A percentile compares a stretch with the other conserved stretches of the same genome.
Conservation (phyloP, 2,329 filamentous ascomycete genomes). For the Diaporthe caulivora region DNA sequence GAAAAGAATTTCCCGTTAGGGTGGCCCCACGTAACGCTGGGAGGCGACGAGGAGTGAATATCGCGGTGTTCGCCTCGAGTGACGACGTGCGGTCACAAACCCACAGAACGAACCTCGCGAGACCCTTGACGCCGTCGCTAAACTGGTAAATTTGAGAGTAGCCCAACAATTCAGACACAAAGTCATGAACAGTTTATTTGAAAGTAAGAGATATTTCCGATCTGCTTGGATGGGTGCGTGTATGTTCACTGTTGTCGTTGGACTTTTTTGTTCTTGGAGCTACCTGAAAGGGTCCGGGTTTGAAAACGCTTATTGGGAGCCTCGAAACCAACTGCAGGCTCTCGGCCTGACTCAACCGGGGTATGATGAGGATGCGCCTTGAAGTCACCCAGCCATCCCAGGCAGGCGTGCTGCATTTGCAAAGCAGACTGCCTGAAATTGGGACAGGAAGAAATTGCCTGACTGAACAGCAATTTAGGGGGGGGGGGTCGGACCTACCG, state of each 20-base stretch:
- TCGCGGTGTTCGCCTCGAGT: not conserved
- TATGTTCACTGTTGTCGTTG: not conserved
- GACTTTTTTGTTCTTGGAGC: not conserved
- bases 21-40: not conserved
- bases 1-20: not conserved
- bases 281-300: not conserved
- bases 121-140: not conserved
- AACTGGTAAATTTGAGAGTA: not conserved
- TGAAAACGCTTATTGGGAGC: not conserved
- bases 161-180: not conserved
- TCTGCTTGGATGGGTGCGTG: not conserved
- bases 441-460: no score
- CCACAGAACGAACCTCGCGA: not conserved
- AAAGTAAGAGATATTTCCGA: not conserved
- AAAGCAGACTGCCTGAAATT: not conserved
- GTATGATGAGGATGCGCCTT: not conserved
- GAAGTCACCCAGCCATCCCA: not conserved
- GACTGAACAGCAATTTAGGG: not conserved
- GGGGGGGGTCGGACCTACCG: not conserved
- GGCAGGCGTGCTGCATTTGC: not conserved
- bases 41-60: not conserved
- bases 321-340: not conserved
- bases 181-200: not conserved
- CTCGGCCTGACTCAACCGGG: constrained; percentile 9
- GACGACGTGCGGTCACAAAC: not conserved